Conservation (phyloP, 352 stramenopile genomes). For the Phytophthora chlamydospora region DNA sequence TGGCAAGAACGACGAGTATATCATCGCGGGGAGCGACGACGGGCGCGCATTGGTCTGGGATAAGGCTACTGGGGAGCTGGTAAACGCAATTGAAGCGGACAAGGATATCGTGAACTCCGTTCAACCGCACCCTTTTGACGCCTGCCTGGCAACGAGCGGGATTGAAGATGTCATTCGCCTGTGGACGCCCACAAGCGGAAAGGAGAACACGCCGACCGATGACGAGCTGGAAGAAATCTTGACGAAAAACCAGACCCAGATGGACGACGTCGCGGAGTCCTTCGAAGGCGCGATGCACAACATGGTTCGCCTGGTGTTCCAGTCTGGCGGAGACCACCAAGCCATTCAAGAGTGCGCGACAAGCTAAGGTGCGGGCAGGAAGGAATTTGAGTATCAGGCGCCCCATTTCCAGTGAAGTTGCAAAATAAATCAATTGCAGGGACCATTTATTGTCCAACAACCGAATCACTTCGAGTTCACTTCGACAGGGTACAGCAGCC, state of each 20-base stretch:
- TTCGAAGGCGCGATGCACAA: slow-evolving; percentile 60
- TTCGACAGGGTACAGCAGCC: too few relatives aligned
- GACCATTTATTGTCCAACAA: too few relatives aligned
- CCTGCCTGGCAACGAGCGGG: slow-evolving; percentile 80
- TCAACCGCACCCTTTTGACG: slow-evolving; percentile 79
- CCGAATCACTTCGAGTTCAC: too few relatives aligned
- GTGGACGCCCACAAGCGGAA: slow-evolving; percentile 65
- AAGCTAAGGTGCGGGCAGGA: slow-evolving; percentile 35
- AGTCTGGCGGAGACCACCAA: slow-evolving; percentile 57
- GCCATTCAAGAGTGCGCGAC: slow-evolving; percentile 74
- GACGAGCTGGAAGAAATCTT: slow-evolving; percentile 62
- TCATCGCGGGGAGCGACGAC: slow-evolving; percentile 89
- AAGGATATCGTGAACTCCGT: slow-evolving; percentile 91
- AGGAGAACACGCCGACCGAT: slow-evolving; percentile 45
- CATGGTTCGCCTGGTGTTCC: slow-evolving; percentile 75
- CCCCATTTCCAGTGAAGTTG: slow-evolving; percentile 2
- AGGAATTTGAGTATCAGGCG: neutral
- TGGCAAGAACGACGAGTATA: slow-evolving; percentile 83
- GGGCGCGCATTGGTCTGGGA: slow-evolving; percentile 88
- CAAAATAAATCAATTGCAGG: slow-evolving; percentile 4
- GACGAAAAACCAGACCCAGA: slow-evolving; percentile 67
- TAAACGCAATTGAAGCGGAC: slow-evolving; percentile 85
- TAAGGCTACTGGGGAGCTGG: slow-evolving; percentile 75
- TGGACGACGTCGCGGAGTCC: slow-evolving; percentile 55
- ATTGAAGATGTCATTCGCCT: slow-evolving; percentile 86